Conservation (phyloP, 257 asterid genomes). For the Cinchona pubescens region DNA sequence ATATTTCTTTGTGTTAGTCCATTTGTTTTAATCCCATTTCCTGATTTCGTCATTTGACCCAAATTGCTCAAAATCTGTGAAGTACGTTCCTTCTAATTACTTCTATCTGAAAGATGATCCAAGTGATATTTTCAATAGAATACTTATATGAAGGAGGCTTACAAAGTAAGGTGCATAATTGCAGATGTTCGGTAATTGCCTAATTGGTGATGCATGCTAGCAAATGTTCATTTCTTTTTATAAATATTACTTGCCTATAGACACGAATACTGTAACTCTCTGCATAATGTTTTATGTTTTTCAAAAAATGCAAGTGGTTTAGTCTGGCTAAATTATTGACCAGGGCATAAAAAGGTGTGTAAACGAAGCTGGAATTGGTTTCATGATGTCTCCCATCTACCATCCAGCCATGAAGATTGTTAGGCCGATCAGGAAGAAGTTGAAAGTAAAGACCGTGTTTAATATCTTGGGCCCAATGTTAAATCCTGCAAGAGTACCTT, state of each 20-base stretch:
- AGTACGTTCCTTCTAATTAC: not conserved
- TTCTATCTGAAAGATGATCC: not conserved
- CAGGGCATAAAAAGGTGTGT: conserved; percentile 65
- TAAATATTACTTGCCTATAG: not conserved
- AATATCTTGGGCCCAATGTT: conserved; percentile 81
- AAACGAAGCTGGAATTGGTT: conserved; percentile 70
- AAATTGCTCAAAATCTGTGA: not conserved
- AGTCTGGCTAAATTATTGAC: not conserved
- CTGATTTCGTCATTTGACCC: not conserved
- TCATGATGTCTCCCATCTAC: conserved; percentile 83
- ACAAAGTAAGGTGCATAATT: not conserved
- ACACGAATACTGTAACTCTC: not conserved
- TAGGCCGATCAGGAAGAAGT: conserved; percentile 74
- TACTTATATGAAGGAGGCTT: no score
- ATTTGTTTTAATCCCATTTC: not conserved
- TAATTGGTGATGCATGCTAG: not conserved
- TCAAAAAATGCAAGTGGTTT: not conserved
- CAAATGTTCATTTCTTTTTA: not conserved
- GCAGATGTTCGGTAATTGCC: not conserved
- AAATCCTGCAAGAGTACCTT: conserved; percentile 75
- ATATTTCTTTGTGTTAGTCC: not conserved
- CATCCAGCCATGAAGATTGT: conserved; percentile 85
- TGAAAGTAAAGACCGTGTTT: conserved; percentile 70
- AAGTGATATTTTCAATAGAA: not conserved
- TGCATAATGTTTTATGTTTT: not conserved